These are phyloP conservation scores for Protomyces inundatus DNA, from an alignment of 1,139 yeast genomes.

Conservation along the genomic window DNA sequence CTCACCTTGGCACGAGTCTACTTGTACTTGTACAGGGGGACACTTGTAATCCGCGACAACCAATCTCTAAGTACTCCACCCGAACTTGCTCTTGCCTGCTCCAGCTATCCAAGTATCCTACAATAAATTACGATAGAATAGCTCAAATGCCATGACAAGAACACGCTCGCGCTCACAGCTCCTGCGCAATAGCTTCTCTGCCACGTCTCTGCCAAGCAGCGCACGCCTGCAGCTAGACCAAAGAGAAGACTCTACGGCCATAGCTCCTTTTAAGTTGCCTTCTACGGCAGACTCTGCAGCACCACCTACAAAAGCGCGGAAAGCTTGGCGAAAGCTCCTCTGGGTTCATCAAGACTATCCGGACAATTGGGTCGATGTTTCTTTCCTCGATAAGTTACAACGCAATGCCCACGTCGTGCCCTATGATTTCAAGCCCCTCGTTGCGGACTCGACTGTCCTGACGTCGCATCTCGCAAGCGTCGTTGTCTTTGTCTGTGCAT, in stretches of 20 bases:
- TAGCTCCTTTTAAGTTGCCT: too few species aligned
- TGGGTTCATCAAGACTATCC: conserved; percentile 85
- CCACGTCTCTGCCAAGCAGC: background rate
- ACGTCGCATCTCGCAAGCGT: conserved; percentile 61
- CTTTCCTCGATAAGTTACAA: conserved; percentile 72
- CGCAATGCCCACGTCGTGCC: conserved; percentile 65
- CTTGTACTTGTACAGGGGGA: too few species aligned
- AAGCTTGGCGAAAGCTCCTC: conserved; percentile 74
- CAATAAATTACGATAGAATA: too few species aligned
- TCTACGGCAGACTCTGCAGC: too few species aligned
- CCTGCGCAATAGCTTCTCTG: background rate
- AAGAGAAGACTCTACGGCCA: too few species aligned
- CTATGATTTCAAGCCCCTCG: conserved; percentile 59
- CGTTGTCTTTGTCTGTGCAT: conserved; percentile 56
- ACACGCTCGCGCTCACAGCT: background rate
- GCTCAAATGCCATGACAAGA: background rate
- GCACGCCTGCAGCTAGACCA: background rate
- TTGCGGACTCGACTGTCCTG: conserved; percentile 63
- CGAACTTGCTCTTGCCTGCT: too few species aligned
- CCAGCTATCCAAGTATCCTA: too few species aligned
- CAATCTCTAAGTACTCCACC: too few species aligned
- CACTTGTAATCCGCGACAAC: too few species aligned
- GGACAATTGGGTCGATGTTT: conserved; percentile 79
- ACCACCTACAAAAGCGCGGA: background rate
- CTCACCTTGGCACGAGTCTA: too few species aligned